Evolutionary conservation across 2,329 filamentous ascomycete genomes (phyloP).

Genomic region (Diaporthe ilicicola): DNA sequence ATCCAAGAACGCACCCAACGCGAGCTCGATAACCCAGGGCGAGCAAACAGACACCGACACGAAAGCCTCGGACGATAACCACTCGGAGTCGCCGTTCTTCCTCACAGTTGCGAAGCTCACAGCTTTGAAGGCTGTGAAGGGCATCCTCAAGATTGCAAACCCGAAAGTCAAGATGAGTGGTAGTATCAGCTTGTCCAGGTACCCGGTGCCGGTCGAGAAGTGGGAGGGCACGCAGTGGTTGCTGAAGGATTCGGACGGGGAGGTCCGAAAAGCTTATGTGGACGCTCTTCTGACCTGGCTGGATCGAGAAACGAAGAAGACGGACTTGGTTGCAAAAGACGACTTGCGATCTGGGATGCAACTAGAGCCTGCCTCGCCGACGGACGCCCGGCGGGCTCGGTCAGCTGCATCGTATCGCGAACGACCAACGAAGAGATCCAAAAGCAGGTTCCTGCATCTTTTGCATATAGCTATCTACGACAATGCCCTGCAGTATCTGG

Average conservation of each 20-base stretch:
- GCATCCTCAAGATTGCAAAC: constrained; percentile 84
- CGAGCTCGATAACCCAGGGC: constrained; percentile 51
- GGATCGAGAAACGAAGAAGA: constrained; percentile 76
- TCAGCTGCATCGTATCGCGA: constrained; percentile 74
- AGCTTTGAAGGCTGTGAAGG: constrained; percentile 82
- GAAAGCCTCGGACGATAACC: constrained; percentile 48
- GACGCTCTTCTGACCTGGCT: constrained; percentile 88
- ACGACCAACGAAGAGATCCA: constrained; percentile 59
- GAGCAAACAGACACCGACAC: constrained; percentile 59
- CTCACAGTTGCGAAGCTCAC: constrained; percentile 64
- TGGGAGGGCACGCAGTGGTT: constrained; percentile 99
- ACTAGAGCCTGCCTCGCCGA: constrained; percentile 59
- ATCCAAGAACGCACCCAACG: constrained; percentile 50
- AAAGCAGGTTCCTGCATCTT: constrained; percentile 80
- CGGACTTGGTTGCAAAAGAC: constrained; percentile 57
- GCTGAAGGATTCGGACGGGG: constrained; percentile 78
- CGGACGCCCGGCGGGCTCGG: constrained; percentile 68
- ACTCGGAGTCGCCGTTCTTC: constrained; percentile 61
- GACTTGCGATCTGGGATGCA: constrained; percentile 10
- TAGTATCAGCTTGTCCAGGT: constrained; percentile 73
- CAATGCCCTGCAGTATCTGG: constrained; percentile 77
- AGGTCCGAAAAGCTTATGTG: constrained; percentile 84
- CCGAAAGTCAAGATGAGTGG: constrained; percentile 65
- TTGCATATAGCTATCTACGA: constrained; percentile 92
- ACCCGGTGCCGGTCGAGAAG: constrained; percentile 78